Percentiles rank a stretch among this genome's conserved stretches.
phyloP scores from a whole-genome alignment of 2,329 filamentous ascomycete species.

The Xylariaceae sp. region DNA sequence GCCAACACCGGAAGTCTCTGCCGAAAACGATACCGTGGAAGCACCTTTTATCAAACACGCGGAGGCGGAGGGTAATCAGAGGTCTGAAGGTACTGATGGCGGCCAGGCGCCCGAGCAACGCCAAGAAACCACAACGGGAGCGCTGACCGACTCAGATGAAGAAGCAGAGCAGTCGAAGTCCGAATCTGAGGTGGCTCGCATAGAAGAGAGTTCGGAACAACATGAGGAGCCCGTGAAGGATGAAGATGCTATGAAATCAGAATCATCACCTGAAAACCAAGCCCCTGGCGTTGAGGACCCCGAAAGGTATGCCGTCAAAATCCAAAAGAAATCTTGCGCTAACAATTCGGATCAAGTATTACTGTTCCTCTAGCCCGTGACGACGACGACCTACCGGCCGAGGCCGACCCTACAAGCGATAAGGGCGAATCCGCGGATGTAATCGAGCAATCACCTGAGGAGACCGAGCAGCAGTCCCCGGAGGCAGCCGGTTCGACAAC shows the following conservation, averaged over 20 bases:
- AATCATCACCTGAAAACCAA: constrained; percentile 7
- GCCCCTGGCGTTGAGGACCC: constrained; percentile 5
- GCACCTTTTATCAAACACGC: neutral
- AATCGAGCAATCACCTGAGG: neutral
- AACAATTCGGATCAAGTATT: constrained; percentile 7
- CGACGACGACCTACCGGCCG: too few relatives aligned
- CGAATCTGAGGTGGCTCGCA: constrained; percentile 3
- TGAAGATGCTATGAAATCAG: neutral
- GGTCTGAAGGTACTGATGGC: constrained; percentile 6
- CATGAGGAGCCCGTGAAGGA: neutral
- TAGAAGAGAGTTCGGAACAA: neutral
- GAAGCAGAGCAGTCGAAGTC: constrained; percentile 9
- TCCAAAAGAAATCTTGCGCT: neutral
- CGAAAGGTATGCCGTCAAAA: constrained; percentile 12
- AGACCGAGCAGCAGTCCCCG: neutral
- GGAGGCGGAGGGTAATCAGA: neutral
- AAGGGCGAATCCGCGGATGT: constrained; percentile 1
- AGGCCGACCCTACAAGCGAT: neutral
- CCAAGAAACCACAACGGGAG: constrained; percentile 1
- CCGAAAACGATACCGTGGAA: neutral
- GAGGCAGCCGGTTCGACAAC: neutral
- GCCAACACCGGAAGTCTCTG: neutral
- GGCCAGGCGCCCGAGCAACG: neutral
- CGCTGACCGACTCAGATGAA: neutral
- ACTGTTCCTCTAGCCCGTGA: too few relatives aligned